Conservation (phyloP, 768 basidiomycete genomes). For the Roridomyces roridus region DNA sequence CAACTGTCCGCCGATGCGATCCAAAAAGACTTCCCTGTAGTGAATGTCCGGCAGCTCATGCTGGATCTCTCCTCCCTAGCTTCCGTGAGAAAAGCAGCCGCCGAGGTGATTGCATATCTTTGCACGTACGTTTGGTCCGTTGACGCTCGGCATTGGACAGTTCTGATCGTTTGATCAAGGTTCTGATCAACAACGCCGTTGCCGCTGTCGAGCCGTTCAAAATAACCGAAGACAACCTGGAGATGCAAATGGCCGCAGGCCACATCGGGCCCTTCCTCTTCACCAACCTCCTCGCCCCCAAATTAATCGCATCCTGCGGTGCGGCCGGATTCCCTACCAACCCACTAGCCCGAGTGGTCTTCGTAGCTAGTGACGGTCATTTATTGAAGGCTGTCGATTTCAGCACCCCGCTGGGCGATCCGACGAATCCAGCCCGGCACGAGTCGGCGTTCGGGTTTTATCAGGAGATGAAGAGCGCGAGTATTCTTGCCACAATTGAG, state of each 20-base stretch:
- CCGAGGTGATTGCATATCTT: background rate
- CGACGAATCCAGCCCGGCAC: background rate
- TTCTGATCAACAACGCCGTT: background rate
- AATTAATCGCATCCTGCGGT: background rate
- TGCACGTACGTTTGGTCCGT: constrained; percentile 3
- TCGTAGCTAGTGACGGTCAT: background rate
- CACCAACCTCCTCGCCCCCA: background rate
- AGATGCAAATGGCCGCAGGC: background rate
- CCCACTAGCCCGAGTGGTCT: background rate
- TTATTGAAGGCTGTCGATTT: background rate
- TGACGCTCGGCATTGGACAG: too few relatives aligned
- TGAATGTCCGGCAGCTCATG: background rate
- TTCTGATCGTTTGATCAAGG: background rate
- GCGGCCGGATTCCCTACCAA: too few relatives aligned
- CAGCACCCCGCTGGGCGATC: too few relatives aligned
- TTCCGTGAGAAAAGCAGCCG: constrained; percentile 5
- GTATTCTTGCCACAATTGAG: background rate
- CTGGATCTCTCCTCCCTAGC: constrained; percentile 12
- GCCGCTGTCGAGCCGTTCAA: background rate
- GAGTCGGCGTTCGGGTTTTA: background rate
- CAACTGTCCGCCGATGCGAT: background rate
- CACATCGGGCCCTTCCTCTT: background rate
- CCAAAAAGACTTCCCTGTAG: background rate
- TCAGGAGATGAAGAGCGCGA: background rate
- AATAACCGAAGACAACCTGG: background rate